Evolutionary conservation across 164 flowering plant species (phyloP).

Genomic region (Liriodendron chinense): DNA sequence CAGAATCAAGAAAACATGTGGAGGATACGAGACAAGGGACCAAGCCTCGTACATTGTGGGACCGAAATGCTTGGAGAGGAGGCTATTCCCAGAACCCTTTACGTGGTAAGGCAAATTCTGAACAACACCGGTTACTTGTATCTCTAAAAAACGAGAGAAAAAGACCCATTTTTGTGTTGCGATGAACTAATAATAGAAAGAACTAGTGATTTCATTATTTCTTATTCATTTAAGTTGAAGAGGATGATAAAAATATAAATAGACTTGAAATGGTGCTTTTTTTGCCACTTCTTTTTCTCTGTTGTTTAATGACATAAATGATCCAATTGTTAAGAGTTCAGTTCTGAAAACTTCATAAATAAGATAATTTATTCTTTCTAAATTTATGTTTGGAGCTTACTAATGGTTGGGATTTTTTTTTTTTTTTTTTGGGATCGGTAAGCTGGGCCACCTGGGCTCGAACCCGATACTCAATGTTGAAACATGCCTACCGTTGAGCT

Average conservation of each 20-base stretch:
- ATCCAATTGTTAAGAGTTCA: not conserved
- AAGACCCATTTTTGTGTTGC: not conserved
- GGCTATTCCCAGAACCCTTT: conserved; percentile 34
- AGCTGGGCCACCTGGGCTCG: too few relatives aligned
- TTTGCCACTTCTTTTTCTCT: not conserved
- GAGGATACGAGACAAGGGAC: conserved; percentile 30
- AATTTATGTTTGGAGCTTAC: too few relatives aligned
- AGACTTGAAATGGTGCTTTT: too few relatives aligned
- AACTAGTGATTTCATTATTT: not conserved
- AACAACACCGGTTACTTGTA: not conserved
- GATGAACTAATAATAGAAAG: not conserved
- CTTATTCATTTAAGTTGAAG: not conserved
- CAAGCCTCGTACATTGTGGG: conserved; percentile 28
- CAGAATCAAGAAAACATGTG: conserved; percentile 27
- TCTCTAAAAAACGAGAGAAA: too few relatives aligned
- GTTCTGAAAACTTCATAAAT: not conserved
- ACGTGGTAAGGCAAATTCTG: conserved; percentile 40
- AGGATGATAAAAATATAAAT: too few relatives aligned
- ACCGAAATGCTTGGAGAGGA: conserved; percentile 55
- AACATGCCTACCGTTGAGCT: too few relatives aligned
- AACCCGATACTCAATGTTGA: too few relatives aligned
- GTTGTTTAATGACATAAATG: not conserved
- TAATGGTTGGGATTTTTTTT: too few relatives aligned
- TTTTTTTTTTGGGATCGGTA: too few relatives aligned
- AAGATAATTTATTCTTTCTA: too few relatives aligned